These are phyloP conservation scores for Alternaria panax DNA, from an alignment of 2,329 filamentous ascomycete species.

Conservation along the genomic window DNA sequence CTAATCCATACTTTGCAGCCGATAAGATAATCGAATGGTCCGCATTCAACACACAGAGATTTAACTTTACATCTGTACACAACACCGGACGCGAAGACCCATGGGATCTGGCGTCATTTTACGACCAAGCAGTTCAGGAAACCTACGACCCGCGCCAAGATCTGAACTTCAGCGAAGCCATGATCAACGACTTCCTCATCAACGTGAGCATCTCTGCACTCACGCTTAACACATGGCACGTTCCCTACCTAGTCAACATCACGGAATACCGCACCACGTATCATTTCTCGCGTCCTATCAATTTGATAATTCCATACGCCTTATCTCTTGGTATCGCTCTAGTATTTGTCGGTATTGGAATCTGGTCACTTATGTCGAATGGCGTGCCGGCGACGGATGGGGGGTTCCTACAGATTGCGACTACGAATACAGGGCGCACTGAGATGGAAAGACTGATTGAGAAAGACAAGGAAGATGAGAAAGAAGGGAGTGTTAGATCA, in stretches of 20 bases:
- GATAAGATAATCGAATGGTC: background rate
- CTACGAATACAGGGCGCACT: slow-evolving; percentile 14
- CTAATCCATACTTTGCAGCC: background rate
- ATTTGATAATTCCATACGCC: slow-evolving; percentile 16
- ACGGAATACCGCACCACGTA: slow-evolving; percentile 13
- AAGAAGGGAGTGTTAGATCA: background rate
- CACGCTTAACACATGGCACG: slow-evolving; percentile 3
- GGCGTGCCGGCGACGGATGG: slow-evolving; percentile 12
- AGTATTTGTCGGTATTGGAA: slow-evolving; percentile 4
- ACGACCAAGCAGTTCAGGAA: background rate
- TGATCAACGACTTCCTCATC: slow-evolving; percentile 12
- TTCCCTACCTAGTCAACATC: background rate
- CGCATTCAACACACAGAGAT: background rate
- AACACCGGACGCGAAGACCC: background rate
- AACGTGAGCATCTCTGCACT: slow-evolving; percentile 22
- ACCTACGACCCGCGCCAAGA: background rate
- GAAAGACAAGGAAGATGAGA: background rate
- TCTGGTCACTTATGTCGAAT: slow-evolving; percentile 11
- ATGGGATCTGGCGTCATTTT: background rate
- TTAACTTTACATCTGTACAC: background rate
- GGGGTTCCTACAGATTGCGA: slow-evolving; percentile 23
- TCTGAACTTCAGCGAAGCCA: slow-evolving; percentile 9
- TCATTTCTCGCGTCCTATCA: slow-evolving; percentile 6
- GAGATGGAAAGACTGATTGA: slow-evolving; percentile 11
- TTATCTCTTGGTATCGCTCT: background rate